Percentiles rank a stretch among this genome's conserved stretches.
Conservation (phyloP, 352 stramenopile genomes). For the Pythium graminicola region DNA sequence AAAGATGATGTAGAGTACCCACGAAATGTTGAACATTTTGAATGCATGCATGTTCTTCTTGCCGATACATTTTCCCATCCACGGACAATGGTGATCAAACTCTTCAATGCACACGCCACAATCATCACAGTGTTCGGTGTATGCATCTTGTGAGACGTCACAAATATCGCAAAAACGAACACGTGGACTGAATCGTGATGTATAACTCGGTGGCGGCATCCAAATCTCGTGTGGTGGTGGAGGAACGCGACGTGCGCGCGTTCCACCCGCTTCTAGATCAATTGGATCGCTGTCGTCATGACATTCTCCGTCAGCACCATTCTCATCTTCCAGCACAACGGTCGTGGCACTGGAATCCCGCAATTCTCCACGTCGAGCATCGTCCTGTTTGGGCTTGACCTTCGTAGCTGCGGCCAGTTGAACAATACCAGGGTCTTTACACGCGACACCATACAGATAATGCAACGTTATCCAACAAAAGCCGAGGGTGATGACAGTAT, state of each 20-base stretch:
- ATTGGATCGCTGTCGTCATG: background rate
- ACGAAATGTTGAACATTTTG: slow-evolving; percentile 81
- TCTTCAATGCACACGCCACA: slow-evolving; percentile 90
- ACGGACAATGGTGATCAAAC: slow-evolving; percentile 90
- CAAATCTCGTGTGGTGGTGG: background rate
- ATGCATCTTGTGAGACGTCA: slow-evolving; percentile 42
- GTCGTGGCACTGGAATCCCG: background rate
- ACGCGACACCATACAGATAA: slow-evolving; percentile 70
- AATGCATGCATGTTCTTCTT: slow-evolving; percentile 88
- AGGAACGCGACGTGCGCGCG: background rate
- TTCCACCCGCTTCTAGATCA: background rate
- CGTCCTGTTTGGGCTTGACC: slow-evolving; percentile 1
- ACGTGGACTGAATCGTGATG: slow-evolving; percentile 22
- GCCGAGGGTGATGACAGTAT: slow-evolving; percentile 47
- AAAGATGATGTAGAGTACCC: slow-evolving; percentile 83
- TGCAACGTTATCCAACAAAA: slow-evolving; percentile 56
- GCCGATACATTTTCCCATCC: slow-evolving; percentile 93
- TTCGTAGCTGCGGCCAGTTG: slow-evolving; percentile 2
- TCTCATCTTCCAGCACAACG: slow-evolving; percentile 6
- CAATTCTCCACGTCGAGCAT: no score
- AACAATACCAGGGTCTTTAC: slow-evolving; percentile 69
- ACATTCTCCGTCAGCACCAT: background rate
- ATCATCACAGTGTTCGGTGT: slow-evolving; percentile 89
- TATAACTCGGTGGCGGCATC: slow-evolving; percentile 16
- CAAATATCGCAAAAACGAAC: slow-evolving; percentile 67